Evolutionary conservation across 768 basidiomycete genomes (phyloP).

Genomic region (Udeniomyces megalosporus): DNA sequence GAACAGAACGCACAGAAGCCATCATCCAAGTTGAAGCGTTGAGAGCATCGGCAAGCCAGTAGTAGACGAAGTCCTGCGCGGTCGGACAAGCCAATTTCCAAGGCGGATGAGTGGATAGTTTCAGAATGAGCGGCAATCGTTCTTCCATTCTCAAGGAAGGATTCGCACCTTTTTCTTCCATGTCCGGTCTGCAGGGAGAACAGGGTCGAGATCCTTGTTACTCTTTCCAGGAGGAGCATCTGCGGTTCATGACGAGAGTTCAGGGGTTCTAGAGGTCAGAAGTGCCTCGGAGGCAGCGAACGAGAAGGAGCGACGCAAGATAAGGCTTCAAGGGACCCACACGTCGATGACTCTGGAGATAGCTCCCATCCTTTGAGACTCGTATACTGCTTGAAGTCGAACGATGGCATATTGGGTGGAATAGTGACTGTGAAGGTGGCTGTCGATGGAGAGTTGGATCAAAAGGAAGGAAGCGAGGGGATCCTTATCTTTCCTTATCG

Average conservation of each 20-base stretch:
- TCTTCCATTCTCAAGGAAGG: background rate
- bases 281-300: background rate
- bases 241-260: too few relatives aligned
- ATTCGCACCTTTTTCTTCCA: background rate
- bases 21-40: slow-evolving; percentile 8
- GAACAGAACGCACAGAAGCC: background rate
- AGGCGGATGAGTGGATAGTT: background rate
- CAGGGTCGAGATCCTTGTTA: slow-evolving; percentile 2
- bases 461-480: too few relatives aligned
- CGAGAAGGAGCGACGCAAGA: background rate
- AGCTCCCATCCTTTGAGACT: background rate
- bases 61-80: background rate
- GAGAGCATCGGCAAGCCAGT: background rate
- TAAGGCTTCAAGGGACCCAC: background rate
- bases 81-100: background rate
- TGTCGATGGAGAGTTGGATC: too few relatives aligned
- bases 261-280: too few relatives aligned
- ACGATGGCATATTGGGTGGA: background rate
- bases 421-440: background rate
- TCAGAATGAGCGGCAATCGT: background rate
- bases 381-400: background rate
- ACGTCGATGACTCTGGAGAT: background rate
- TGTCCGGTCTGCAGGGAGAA: background rate
- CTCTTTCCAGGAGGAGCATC: background rate
- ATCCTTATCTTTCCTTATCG: too few relatives aligned